Percentiles rank a stretch among this genome's conserved stretches.
Conservation (phyloP, 768 basidiomycete genomes). For the Suillus lakei region DNA sequence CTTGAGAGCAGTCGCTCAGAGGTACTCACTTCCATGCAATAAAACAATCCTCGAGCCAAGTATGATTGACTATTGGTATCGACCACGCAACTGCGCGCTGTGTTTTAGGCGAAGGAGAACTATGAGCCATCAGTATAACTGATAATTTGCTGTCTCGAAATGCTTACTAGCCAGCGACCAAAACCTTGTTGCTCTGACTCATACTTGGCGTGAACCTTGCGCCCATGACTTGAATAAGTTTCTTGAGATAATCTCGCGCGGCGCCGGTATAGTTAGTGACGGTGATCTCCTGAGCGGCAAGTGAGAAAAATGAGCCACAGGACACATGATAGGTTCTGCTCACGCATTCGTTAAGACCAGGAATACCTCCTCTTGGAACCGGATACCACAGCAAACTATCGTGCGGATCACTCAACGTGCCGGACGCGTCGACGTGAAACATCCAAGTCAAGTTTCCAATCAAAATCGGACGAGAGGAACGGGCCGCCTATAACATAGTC, state of each 20-base stretch:
- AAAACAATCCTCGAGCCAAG: slow-evolving; percentile 92
- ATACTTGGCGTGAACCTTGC: slow-evolving; percentile 84
- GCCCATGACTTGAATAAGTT: slow-evolving; percentile 76
- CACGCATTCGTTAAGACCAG: slow-evolving; percentile 66
- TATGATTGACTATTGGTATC: slow-evolving; percentile 87
- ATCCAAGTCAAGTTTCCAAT: slow-evolving; percentile 87
- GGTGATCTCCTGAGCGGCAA: slow-evolving; percentile 63
- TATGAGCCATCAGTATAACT: slow-evolving; percentile 16
- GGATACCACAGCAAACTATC: slow-evolving; percentile 89
- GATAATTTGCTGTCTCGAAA: neutral
- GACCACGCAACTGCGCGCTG: slow-evolving; percentile 78
- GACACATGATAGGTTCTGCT: slow-evolving; percentile 29
- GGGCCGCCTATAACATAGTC: slow-evolving; percentile 55
- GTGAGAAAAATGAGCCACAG: neutral
- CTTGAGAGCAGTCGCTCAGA: neutral
- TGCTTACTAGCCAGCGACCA: slow-evolving; percentile 84
- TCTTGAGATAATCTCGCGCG: slow-evolving; percentile 86
- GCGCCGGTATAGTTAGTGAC: slow-evolving; percentile 90
- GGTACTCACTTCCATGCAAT: slow-evolving; percentile 62
- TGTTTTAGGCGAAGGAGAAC: slow-evolving; percentile 59
- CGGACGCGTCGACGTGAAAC: slow-evolving; percentile 73
- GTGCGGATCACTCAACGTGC: slow-evolving; percentile 62
- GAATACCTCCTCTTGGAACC: slow-evolving; percentile 62
- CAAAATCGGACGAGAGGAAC: slow-evolving; percentile 24
- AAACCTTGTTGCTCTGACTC: slow-evolving; percentile 74